Conservation (phyloP, 257 asterid genomes). For the Primulina huaijiensis region DNA sequence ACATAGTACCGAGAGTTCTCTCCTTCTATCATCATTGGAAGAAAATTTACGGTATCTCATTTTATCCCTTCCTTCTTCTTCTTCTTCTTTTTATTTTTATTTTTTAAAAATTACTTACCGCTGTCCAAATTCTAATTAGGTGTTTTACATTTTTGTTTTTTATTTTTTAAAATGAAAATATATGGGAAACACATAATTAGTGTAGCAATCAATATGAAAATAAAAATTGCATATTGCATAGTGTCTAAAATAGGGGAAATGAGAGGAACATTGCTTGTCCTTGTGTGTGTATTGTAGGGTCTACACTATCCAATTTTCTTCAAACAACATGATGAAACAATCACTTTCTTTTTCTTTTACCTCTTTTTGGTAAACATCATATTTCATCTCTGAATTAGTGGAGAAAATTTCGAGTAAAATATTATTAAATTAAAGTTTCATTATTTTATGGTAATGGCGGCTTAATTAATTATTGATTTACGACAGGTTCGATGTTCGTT, state of each 20-base stretch:
- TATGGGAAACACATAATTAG: too few species aligned
- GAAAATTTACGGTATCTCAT: conserved; percentile 60
- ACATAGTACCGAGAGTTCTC: conserved; percentile 81
- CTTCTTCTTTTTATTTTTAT: too few species aligned
- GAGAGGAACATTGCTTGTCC: conserved; percentile 26
- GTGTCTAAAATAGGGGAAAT: conserved; percentile 13
- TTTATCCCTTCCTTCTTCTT: not conserved
- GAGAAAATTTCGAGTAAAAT: too few species aligned
- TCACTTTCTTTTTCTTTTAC: conserved; percentile 22
- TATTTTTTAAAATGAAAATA: too few species aligned
- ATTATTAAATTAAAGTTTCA: not conserved
- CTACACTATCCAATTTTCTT: conserved; percentile 58
- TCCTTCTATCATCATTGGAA: conserved; percentile 92
- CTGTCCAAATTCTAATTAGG: too few species aligned
- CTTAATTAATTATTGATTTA: too few species aligned
- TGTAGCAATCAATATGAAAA: too few species aligned
- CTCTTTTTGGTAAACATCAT: conserved; percentile 35
- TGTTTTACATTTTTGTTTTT: too few species aligned
- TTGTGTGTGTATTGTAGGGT: conserved; percentile 41
- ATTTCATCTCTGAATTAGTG: too few species aligned
- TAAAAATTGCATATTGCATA: too few species aligned
- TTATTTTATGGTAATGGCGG: not conserved
- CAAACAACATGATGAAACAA: conserved; percentile 36
- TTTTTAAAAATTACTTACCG: too few species aligned
- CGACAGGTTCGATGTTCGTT: conserved; percentile 65